Base-by-base conservation (phyloP, 106 monocot species). In the Dendrobium nobile region DNA sequence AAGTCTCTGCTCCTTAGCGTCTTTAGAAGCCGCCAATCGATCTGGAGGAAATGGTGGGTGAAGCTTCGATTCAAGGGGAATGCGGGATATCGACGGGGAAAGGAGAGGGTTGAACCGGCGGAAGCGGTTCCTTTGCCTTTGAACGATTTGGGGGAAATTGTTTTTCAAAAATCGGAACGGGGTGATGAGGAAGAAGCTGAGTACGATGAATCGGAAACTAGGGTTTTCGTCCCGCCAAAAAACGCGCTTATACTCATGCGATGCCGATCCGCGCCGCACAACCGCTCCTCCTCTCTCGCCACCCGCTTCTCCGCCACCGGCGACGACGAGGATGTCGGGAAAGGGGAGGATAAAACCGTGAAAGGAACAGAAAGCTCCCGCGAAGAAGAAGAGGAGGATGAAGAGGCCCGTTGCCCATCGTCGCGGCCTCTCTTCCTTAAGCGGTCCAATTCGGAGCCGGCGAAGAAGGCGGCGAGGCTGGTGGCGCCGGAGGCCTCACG, bases 161-260 rank as follows among this genome's bases (percentile, higher is more conserved):
- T 27, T 70, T 70, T 13, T 51, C 5, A 5, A 27, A 24, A 56
- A 54, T 6, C 10, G 27, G 55, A 40, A 5, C 40, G 41, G n/a
- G 58, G n/a, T 1, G 64, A 65, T 26, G 24, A 27, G 5, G 64
- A 72, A 16, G 47, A 77, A 59, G 80, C 77, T 4, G 82, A 79
- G 5, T 73, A 24, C 4, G 80, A 82, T 37, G 89, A 79, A 16
- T 86, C 43, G 41, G 74, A 87, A 72, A 79, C 41, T n/a, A 82
- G 47, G 41, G 83, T 42, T 26, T 88, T 88, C 47, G 87, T 83
- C 18, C 96, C 93, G 42, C 96, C 96, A 31, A 96, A 86, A 84
- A 96, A 96, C 88, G 96, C 93, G 10, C 83, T 96, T 17, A 75
- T 96, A 67, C 86, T 96, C 77, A 96, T 96, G 96, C 79, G 96